Percentiles rank a stretch among this genome's conserved stretches.
Evolutionary conservation across 768 basidiomycete genomes (phyloP).

Genomic region (Tricholoma sp.): DNA sequence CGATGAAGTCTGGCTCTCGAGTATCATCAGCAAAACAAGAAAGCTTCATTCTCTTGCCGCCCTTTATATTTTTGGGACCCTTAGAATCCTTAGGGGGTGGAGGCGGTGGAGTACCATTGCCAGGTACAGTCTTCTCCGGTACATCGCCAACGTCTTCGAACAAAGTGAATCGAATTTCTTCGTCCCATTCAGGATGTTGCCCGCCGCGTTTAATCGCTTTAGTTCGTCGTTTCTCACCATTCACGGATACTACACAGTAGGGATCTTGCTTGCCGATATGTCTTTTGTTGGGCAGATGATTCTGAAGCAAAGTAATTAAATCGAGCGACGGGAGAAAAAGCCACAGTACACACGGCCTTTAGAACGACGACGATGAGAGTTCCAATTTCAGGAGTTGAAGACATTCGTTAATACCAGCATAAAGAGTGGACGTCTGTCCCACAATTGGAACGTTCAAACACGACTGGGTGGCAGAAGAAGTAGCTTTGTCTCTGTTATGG

Average conservation of each 20-base stretch:
- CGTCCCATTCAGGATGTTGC: constrained; percentile 99
- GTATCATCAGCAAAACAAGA: constrained; percentile 94
- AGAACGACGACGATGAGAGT: constrained; percentile 92
- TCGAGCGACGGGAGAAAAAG: constrained; percentile 11
- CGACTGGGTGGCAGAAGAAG: background rate
- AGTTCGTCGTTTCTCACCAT: constrained; percentile 81
- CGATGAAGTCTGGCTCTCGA: constrained; percentile 93
- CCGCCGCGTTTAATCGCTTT: constrained; percentile 95
- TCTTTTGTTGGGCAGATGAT: constrained; percentile 84
- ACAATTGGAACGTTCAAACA: background rate
- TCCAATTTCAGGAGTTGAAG: constrained; percentile 71
- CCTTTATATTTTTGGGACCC: constrained; percentile 50
- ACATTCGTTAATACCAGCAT: constrained; percentile 33
- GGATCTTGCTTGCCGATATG: constrained; percentile 98
- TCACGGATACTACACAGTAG: constrained; percentile 76
- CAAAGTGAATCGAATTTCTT: constrained; percentile 90
- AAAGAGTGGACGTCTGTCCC: background rate
- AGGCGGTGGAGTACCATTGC: constrained; percentile 53
- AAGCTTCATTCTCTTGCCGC: constrained; percentile 70
- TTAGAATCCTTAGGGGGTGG: constrained; percentile 60
- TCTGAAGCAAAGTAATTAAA: constrained; percentile 38
- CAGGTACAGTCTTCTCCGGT: constrained; percentile 35
- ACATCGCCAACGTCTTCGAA: constrained; percentile 66
- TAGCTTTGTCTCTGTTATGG: constrained; percentile 1
- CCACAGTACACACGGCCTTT: constrained; percentile 69